Conservation (phyloP, 2,329 filamentous ascomycete genomes). For the Aspergillus amoenus region DNA sequence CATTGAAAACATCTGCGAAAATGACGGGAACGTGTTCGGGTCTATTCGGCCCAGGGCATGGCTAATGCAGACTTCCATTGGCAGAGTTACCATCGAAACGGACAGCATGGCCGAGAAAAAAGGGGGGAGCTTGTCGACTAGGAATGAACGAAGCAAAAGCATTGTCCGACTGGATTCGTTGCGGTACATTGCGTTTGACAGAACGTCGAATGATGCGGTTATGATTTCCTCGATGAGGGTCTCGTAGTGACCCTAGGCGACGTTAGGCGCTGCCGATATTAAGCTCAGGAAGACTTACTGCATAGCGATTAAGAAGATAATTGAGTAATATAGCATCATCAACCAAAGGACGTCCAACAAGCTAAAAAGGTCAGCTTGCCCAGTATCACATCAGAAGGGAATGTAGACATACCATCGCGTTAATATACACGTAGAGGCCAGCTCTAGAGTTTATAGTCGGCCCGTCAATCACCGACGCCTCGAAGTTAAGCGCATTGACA, state of each 20-base stretch:
- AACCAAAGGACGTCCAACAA: slow-evolving; percentile 76
- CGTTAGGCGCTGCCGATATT: slow-evolving; percentile 1
- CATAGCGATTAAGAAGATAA: slow-evolving; percentile 82
- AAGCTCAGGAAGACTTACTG: slow-evolving; percentile 50
- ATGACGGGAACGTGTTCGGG: slow-evolving; percentile 61
- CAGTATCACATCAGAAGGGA: not conserved
- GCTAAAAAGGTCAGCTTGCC: slow-evolving; percentile 52
- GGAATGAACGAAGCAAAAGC: slow-evolving; percentile 78
- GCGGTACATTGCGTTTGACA: slow-evolving; percentile 82
- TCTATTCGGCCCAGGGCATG: slow-evolving; percentile 65
- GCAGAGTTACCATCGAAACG: slow-evolving; percentile 59
- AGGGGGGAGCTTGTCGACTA: slow-evolving; percentile 71
- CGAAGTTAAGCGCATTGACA: slow-evolving; percentile 52
- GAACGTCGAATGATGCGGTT: slow-evolving; percentile 81
- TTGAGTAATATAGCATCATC: slow-evolving; percentile 77
- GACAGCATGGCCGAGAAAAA: slow-evolving; percentile 59
- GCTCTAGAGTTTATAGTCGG: slow-evolving; percentile 73
- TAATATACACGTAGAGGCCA: slow-evolving; percentile 82
- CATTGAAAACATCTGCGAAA: slow-evolving; percentile 65
- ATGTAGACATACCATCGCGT: slow-evolving; percentile 63
- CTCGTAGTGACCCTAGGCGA: slow-evolving; percentile 68
- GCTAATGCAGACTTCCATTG: slow-evolving; percentile 64
- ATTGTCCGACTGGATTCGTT: slow-evolving; percentile 60
- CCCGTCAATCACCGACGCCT: slow-evolving; percentile 61
- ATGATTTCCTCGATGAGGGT: slow-evolving; percentile 78